These are phyloP conservation scores for Phanerochaete sordida DNA, from an alignment of 768 basidiomycete species.

Conservation along the genomic window DNA sequence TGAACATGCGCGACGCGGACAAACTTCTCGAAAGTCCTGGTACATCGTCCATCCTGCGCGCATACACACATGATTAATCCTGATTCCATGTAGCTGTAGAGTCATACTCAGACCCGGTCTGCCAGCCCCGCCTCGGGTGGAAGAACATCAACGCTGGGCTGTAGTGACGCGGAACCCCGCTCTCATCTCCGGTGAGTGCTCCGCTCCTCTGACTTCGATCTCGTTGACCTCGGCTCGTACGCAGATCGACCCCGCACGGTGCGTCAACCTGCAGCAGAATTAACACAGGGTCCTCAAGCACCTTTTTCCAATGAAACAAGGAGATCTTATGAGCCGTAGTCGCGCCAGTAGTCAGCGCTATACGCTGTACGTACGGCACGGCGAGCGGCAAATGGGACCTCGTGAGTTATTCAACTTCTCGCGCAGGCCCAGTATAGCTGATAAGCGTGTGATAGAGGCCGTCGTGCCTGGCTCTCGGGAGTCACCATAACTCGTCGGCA, in stretches of 20 bases:
- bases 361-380: slow-evolving; percentile 84
- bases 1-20: slow-evolving; percentile 68
- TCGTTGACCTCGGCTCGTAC: no score
- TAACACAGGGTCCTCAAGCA: slow-evolving; percentile 81
- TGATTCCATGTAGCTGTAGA: no score
- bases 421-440: no score
- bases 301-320: slow-evolving; percentile 25
- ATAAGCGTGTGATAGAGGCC: slow-evolving; percentile 60
- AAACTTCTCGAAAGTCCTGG: slow-evolving; percentile 56
- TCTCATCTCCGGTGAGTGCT: slow-evolving; percentile 80
- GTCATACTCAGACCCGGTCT: slow-evolving; percentile 68
- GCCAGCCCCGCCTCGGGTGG: slow-evolving; percentile 77
- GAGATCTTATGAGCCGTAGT: neutral
- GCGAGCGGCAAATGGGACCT: slow-evolving; percentile 88
- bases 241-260: slow-evolving; percentile 71
- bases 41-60: slow-evolving; percentile 20
- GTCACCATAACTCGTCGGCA: slow-evolving; percentile 82
- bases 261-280: slow-evolving; percentile 89
- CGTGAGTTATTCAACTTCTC: neutral
- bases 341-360: slow-evolving; percentile 50
- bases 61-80: no score
- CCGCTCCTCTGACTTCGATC: no score
- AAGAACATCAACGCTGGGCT: slow-evolving; percentile 72
- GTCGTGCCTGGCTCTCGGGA: slow-evolving; percentile 83
- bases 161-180: slow-evolving; percentile 61